Percentiles rank a stretch among this genome's conserved stretches.
Evolutionary conservation across 78 protist species (phyloP).

Genomic region (Corallochytrium limacisporum): DNA sequence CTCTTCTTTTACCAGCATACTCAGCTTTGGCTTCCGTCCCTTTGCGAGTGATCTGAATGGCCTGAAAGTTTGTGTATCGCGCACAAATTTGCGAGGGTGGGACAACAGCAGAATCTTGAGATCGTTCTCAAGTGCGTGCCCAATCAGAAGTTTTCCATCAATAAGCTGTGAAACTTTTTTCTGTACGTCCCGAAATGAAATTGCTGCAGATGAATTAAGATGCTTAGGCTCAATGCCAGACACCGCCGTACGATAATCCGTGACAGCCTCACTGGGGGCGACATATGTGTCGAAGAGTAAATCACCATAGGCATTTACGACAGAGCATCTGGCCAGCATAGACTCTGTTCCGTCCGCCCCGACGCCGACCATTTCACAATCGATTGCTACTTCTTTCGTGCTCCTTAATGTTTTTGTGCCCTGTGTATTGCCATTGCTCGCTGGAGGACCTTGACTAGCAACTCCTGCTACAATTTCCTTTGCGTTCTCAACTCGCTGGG

Average conservation of each 20-base stretch:
- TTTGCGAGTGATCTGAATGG: neutral
- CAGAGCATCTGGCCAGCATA: neutral
- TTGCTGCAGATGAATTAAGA: neutral
- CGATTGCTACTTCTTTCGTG: neutral
- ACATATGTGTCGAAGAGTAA: neutral
- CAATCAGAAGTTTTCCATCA: neutral
- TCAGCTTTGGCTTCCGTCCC: neutral
- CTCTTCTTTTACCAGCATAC: neutral
- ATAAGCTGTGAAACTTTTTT: neutral
- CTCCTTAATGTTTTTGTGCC: neutral
- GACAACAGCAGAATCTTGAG: neutral
- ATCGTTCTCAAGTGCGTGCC: neutral
- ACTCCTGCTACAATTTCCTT: no score
- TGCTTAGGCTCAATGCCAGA: neutral
- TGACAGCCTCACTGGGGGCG: neutral
- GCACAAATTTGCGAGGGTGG: neutral
- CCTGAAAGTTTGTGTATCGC: neutral
- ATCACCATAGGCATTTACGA: neutral
- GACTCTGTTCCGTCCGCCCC: neutral
- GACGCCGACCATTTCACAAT: conserved; percentile 15
- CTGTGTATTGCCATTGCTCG: no score
- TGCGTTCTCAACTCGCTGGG: no score
- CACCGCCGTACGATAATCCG: neutral
- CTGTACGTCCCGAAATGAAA: neutral
- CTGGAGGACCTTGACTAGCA: no score